Evolutionary conservation across 148 eudicot genomes (phyloP).

Genomic region (Suaeda aralocaspica): DNA sequence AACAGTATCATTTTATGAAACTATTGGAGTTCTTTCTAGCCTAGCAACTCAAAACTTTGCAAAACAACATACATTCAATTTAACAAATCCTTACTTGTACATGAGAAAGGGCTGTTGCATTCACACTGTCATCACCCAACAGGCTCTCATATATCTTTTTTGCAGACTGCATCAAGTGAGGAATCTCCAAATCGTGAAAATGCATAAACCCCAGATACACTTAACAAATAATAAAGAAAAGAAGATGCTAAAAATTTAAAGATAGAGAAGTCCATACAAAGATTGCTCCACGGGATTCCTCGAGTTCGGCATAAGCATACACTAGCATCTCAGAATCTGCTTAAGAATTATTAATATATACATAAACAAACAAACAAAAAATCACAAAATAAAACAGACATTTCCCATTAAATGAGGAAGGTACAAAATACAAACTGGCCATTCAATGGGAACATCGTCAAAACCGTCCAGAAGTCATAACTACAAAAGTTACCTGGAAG

Average conservation of each 20-base stretch:
- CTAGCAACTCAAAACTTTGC: not conserved
- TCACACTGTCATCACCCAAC: constrained; percentile 62
- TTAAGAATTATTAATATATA: not conserved
- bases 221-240: not conserved
- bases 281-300: constrained; percentile 93
- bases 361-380: not conserved
- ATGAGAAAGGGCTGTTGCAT: constrained; percentile 74
- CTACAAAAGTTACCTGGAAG: constrained; percentile 69
- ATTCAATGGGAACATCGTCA: not conserved
- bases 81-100: constrained; percentile 59
- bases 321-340: constrained; percentile 81
- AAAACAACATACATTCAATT: not conserved
- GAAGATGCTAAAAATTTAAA: not conserved
- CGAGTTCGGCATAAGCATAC: constrained; percentile 94
- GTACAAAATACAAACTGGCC: not conserved
- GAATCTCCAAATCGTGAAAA: constrained; percentile 4
- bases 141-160: constrained; percentile 86
- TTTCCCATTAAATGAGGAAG: too few species aligned
- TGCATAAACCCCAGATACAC: not conserved
- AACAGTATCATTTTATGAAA: not conserved
- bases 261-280: constrained; percentile 45
- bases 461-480: not conserved
- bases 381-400: too few species aligned
- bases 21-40: not conserved
- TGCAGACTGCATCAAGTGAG: constrained; percentile 59